phyloP scores from a whole-genome alignment of 768 basidiomycete genomes.

The Tulasnella sp. region DNA sequence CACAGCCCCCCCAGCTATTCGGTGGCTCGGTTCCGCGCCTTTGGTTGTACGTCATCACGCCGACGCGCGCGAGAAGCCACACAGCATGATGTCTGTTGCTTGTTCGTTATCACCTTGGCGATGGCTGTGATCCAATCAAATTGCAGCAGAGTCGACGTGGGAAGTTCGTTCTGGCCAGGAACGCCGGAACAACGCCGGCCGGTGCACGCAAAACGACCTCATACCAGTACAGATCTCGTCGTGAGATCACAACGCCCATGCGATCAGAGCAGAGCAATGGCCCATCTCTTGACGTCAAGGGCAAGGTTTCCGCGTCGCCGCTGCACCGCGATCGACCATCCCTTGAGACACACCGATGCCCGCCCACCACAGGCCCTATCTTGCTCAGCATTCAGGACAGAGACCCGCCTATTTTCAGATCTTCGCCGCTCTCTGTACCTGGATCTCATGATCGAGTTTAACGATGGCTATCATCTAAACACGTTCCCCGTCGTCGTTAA shows the following conservation, averaged over 20 bases:
- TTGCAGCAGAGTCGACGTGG: not conserved
- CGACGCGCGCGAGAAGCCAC: not conserved
- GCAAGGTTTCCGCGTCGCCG: not conserved
- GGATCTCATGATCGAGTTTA: not conserved
- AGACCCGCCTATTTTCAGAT: not conserved
- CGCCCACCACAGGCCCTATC: not conserved
- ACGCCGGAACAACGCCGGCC: not conserved
- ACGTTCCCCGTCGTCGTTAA: not conserved
- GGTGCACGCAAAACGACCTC: not conserved
- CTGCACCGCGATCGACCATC: not conserved
- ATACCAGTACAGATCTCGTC: not conserved
- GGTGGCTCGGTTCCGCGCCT: no score
- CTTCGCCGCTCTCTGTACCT: not conserved
- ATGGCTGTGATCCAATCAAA: not conserved
- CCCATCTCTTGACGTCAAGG: not conserved
- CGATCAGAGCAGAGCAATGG: not conserved
- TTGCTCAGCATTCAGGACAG: not conserved
- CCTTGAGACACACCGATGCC: not conserved
- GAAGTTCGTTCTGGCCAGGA: not conserved
- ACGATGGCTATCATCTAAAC: not conserved
- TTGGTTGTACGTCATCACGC: not conserved
- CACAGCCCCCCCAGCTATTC: no score
- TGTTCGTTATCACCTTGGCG: conserved; percentile 3
- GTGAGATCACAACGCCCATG: not conserved
- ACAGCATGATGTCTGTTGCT: not conserved